Evolutionary conservation across 371 early-diverging fungal species (phyloP).

Genomic region (Lichtheimia ornata): DNA sequence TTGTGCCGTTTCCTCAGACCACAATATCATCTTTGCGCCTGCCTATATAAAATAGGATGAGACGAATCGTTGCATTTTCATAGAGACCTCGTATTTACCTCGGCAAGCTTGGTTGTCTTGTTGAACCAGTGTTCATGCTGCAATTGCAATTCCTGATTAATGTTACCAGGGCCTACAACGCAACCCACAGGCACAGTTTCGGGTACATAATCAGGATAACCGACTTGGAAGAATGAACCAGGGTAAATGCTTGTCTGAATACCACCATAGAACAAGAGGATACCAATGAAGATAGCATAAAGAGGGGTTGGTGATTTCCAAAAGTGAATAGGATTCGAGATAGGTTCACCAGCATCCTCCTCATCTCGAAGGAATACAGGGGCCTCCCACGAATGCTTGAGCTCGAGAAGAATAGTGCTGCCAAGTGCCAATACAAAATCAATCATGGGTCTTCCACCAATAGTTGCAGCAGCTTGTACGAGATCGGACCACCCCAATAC

Average conservation of each 20-base stretch:
- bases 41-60: constrained; percentile 9
- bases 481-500: constrained; percentile 30
- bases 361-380: not conserved
- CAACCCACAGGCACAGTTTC: constrained; percentile 34
- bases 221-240: constrained; percentile 33
- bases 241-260: constrained; percentile 20
- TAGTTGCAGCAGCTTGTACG: constrained; percentile 22
- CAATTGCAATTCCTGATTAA: constrained; percentile 7
- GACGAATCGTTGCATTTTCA: not conserved
- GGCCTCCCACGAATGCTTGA: constrained; percentile 3
- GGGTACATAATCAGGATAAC: constrained; percentile 29
- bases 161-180: constrained; percentile 28
- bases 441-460: constrained; percentile 30
- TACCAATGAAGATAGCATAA: constrained; percentile 10
- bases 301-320: constrained; percentile 19
- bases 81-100: constrained; percentile 7
- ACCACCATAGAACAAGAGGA: constrained; percentile 28
- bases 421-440: constrained; percentile 33
- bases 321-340: not conserved
- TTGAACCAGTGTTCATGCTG: constrained; percentile 33
- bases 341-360: not conserved
- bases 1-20: constrained; percentile 43
- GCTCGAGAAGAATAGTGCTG: constrained; percentile 26
- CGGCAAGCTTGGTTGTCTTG: constrained; percentile 18
- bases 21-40: constrained; percentile 50